Evolutionary conservation across 352 stramenopile species (phyloP).

Genomic region (Phytophthora pseudosyringae): DNA sequence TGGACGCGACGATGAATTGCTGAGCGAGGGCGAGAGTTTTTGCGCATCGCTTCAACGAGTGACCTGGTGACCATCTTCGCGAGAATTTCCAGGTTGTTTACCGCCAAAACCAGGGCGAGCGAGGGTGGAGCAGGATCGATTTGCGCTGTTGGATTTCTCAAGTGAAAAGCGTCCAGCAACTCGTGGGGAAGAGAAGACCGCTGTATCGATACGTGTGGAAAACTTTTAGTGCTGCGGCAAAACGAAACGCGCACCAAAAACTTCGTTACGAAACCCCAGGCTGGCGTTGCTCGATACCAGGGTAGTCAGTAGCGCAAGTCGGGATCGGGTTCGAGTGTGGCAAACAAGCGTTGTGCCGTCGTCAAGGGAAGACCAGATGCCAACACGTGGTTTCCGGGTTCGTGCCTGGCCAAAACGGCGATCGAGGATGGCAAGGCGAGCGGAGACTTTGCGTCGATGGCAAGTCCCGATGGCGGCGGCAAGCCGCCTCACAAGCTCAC

Average conservation of each 20-base stretch:
- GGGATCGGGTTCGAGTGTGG: conserved; percentile 7
- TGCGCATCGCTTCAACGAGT: conserved; percentile 1
- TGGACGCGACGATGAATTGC: conserved; percentile 3
- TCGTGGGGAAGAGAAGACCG: not conserved
- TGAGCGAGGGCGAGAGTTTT: conserved; percentile 6
- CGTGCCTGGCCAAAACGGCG: conserved; percentile 9
- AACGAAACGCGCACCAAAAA: conserved; percentile 5
- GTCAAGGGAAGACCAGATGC: conserved; percentile 25
- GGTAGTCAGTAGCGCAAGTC: too few species aligned
- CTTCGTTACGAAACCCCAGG: not conserved
- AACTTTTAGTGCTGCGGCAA: not conserved
- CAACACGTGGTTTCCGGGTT: conserved; percentile 30
- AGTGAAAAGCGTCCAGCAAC: not conserved
- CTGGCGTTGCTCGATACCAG: not conserved
- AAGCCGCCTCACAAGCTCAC: not conserved
- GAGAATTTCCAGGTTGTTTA: not conserved
- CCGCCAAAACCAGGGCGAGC: not conserved
- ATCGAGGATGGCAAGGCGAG: not conserved
- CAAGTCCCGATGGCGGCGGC: not conserved
- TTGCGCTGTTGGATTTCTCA: conserved; percentile 6
- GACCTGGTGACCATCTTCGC: not conserved
- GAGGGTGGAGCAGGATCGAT: conserved; percentile 1
- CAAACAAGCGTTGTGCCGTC: conserved; percentile 10
- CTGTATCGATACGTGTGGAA: not conserved
- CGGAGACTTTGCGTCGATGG: not conserved